Percentiles rank a stretch among this genome's conserved stretches.
phyloP scores from a whole-genome alignment of 306 rosid species.

The Castanopsis chinensis region DNA sequence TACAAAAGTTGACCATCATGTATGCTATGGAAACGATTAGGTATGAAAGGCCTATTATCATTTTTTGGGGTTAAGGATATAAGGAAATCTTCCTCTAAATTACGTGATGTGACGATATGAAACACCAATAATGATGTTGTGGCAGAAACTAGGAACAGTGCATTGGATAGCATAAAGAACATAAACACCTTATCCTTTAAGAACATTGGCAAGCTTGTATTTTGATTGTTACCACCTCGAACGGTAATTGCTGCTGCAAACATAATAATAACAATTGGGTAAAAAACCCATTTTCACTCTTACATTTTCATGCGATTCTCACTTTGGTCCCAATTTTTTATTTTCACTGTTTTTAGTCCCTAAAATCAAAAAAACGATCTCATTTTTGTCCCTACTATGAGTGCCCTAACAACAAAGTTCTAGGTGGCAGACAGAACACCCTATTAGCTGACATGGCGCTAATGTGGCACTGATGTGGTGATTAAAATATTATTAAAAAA shows the following conservation, averaged over 20 bases:
- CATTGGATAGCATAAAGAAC: conserved; percentile 43
- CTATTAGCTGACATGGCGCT: no score
- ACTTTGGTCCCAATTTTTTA: no score
- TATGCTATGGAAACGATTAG: neutral
- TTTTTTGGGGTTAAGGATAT: conserved; percentile 31
- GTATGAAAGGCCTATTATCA: conserved; percentile 44
- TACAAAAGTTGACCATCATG: no score
- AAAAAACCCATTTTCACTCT: no score
- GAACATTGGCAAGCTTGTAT: conserved; percentile 41
- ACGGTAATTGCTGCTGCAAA: conserved; percentile 46
- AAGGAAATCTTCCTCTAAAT: conserved; percentile 48
- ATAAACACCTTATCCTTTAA: conserved; percentile 22
- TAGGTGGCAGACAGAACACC: no score
- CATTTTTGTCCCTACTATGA: no score
- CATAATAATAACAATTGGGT: conserved; percentile 50
- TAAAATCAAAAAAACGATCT: no score
- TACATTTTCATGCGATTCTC: no score
- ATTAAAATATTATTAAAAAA: no score
- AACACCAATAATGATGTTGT: conserved; percentile 51
- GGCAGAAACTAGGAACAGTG: conserved; percentile 50
- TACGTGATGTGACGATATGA: conserved; percentile 36
- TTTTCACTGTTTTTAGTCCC: no score
- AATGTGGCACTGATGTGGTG: no score
- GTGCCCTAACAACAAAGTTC: no score
- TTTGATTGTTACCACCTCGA: conserved; percentile 49